Evolutionary conservation across 2,329 filamentous ascomycete genomes (phyloP).

Genomic region (Clonostachys rosea): DNA sequence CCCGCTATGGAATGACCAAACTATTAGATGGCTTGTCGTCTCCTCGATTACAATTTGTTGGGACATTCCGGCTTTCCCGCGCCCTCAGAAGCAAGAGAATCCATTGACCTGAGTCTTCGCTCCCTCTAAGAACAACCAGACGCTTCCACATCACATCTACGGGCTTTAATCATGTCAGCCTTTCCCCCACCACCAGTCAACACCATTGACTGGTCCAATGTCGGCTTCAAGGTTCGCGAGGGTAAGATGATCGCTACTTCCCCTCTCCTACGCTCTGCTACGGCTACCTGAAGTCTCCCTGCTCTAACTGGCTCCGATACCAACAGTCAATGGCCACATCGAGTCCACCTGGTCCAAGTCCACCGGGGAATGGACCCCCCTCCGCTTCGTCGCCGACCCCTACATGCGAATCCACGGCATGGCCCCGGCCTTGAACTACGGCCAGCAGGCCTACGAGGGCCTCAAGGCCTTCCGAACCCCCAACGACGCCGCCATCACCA

Average conservation of each 20-base stretch:
- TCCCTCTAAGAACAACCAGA: too few relatives aligned
- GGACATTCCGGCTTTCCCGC: too few relatives aligned
- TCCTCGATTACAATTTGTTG: too few relatives aligned
- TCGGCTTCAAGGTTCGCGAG: slow-evolving; percentile 90
- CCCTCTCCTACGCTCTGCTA: slow-evolving; percentile 43
- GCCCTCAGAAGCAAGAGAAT: too few relatives aligned
- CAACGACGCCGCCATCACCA: slow-evolving; percentile 62
- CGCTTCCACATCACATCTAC: too few relatives aligned
- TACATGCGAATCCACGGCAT: slow-evolving; percentile 90
- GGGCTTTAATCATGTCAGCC: slow-evolving; percentile 29
- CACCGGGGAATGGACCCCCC: slow-evolving; percentile 72
- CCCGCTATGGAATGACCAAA: too few relatives aligned
- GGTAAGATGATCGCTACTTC: slow-evolving; percentile 42
- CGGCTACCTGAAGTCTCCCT: neutral
- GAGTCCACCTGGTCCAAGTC: slow-evolving; percentile 77
- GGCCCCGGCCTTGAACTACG: slow-evolving; percentile 93
- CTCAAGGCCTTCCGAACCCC: slow-evolving; percentile 90
- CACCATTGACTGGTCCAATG: slow-evolving; percentile 88
- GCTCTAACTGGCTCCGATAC: too few relatives aligned
- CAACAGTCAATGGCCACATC: slow-evolving; percentile 84
- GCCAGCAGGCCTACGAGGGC: slow-evolving; percentile 97
- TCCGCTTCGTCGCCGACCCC: slow-evolving; percentile 76
- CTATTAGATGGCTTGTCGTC: too few relatives aligned
- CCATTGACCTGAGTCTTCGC: too few relatives aligned
- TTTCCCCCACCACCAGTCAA: slow-evolving; percentile 77